Evolutionary conservation across 768 basidiomycete species (phyloP).

Genomic region (Naganishia vishniacii): DNA sequence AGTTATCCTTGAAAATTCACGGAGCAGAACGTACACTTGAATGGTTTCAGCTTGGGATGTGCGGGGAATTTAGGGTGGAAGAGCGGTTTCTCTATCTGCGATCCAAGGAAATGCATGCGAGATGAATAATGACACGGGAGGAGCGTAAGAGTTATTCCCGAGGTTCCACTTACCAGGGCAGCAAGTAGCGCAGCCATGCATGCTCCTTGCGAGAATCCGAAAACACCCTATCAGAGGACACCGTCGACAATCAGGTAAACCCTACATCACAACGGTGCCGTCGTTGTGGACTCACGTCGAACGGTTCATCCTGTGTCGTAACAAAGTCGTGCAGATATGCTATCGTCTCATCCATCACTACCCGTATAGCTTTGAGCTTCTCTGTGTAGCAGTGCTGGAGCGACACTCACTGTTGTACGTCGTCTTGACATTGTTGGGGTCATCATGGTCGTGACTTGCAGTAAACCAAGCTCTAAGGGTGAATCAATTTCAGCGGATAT

Average conservation of each 20-base stretch:
- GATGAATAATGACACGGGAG: too few relatives aligned
- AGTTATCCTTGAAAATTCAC: neutral
- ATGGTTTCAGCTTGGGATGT: constrained; percentile 35
- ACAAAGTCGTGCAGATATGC: constrained; percentile 41
- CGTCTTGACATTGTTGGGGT: constrained; percentile 25
- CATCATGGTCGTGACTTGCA: constrained; percentile 32
- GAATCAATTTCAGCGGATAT: neutral
- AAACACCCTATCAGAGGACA: constrained; percentile 35
- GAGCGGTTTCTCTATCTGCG: constrained; percentile 41
- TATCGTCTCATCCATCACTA: constrained; percentile 40
- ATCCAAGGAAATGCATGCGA: neutral
- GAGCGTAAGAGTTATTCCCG: too few relatives aligned
- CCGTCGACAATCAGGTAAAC: too few relatives aligned
- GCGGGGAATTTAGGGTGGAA: constrained; percentile 37
- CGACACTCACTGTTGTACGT: constrained; percentile 30
- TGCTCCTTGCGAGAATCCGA: constrained; percentile 48
- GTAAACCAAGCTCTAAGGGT: constrained; percentile 42
- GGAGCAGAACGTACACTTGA: constrained; percentile 39
- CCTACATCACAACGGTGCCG: too few relatives aligned
- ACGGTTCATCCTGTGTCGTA: constrained; percentile 35
- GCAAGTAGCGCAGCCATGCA: constrained; percentile 45
- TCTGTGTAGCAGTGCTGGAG: too few relatives aligned
- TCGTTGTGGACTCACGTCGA: constrained; percentile 43
- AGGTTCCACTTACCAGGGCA: constrained; percentile 35
- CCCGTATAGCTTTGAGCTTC: neutral